phyloP scores from a whole-genome alignment of 805 yeast species.

The Vanderwaltozyma verrucispora region DNA sequence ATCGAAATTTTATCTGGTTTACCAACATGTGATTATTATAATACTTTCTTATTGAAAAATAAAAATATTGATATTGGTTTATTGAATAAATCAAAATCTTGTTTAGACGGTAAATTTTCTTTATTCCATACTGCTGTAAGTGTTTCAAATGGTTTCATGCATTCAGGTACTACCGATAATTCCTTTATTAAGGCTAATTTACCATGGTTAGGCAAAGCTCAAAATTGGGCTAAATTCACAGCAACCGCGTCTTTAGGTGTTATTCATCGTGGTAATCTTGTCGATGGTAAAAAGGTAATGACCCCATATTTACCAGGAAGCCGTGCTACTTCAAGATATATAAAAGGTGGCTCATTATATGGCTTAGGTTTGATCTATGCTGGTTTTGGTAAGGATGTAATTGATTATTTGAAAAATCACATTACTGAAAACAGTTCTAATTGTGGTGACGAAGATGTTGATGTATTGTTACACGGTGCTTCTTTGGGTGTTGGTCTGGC shows the following conservation, averaged over 20 bases:
- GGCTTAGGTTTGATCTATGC: conserved; percentile 92
- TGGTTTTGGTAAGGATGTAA: conserved; percentile 86
- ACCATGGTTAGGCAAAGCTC: conserved; percentile 96
- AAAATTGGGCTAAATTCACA: conserved; percentile 95
- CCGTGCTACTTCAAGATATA: conserved; percentile 50
- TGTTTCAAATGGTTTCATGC: conserved; percentile 88
- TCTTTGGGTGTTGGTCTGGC: conserved; percentile 93
- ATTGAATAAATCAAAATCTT: conserved; percentile 68
- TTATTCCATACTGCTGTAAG: conserved; percentile 94
- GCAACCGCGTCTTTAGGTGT: conserved; percentile 98
- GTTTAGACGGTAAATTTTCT: conserved; percentile 84
- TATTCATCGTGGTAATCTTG: conserved; percentile 86
- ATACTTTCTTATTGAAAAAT: conserved; percentile 77
- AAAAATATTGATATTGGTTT: conserved; percentile 79
- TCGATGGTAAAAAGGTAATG: conserved; percentile 79
- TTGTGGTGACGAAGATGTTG: conserved; percentile 61
- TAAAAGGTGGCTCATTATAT: conserved; percentile 91
- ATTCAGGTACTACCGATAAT: conserved; percentile 94
- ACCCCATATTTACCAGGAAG: conserved; percentile 85
- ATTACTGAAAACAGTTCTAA: conserved; percentile 49
- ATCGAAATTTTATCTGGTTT: conserved; percentile 75
- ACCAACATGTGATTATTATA: conserved; percentile 87
- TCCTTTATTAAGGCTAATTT: conserved; percentile 80
- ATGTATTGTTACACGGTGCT: conserved; percentile 89
- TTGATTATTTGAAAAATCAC: conserved; percentile 65